These are phyloP conservation scores for Penicillium lagena DNA, from an alignment of 495 filamentous ascomycete species.

Conservation along the genomic window DNA sequence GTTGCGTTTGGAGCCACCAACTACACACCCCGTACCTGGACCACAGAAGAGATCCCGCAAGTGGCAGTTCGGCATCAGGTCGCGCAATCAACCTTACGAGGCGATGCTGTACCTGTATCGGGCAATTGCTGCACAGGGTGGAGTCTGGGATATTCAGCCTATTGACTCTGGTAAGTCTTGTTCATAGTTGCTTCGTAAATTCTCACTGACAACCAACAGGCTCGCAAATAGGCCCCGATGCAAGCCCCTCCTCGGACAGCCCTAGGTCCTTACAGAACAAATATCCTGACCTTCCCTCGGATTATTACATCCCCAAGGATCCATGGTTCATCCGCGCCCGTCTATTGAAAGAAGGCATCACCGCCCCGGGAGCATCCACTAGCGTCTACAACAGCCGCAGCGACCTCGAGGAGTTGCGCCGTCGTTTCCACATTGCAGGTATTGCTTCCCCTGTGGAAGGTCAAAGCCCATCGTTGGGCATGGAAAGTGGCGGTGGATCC, in stretches of 20 bases:
- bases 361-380: conserved; percentile 42
- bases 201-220: conserved; percentile 10
- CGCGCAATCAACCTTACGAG: conserved; percentile 86
- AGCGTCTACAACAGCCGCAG: conserved; percentile 53
- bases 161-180: conserved; percentile 30
- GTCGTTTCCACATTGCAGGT: conserved; percentile 41
- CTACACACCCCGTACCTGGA: conserved; percentile 52
- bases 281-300: conserved; percentile 40
- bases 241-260: conserved; percentile 17
- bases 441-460: conserved; percentile 31
- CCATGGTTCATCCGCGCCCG: conserved; percentile 93
- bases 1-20: conserved; percentile 58
- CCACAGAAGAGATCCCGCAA: conserved; percentile 66
- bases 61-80: conserved; percentile 97
- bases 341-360: conserved; percentile 68
- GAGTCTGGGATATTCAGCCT: conserved; percentile 64
- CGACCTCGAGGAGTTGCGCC: conserved; percentile 46
- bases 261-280: conserved; percentile 38
- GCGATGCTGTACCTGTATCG: conserved; percentile 92
- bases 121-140: conserved; percentile 78
- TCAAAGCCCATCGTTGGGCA: not conserved
- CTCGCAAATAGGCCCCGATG: conserved; percentile 20
- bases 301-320: conserved; percentile 80
- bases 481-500: conserved; percentile 8
- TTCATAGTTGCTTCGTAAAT: not conserved